phyloP scores from a whole-genome alignment of 495 filamentous ascomycete species.

The Gamarada debralockiae region DNA sequence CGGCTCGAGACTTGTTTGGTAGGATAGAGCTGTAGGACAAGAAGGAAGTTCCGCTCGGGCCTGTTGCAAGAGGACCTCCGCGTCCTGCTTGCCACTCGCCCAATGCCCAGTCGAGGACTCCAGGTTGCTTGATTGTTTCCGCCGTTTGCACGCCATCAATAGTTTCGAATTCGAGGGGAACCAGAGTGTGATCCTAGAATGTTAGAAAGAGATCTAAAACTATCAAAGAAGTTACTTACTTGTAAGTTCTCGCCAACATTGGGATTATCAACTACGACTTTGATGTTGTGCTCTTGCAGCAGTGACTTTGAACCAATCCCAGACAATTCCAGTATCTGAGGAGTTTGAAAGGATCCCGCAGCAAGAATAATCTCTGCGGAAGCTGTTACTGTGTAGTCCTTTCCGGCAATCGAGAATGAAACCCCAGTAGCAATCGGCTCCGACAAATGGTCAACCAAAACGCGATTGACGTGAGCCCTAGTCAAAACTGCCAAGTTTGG shows the following conservation, averaged over 20 bases:
- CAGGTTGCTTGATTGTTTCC: neutral
- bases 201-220: no score
- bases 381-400: neutral
- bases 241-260: slow-evolving; percentile 72
- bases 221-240: slow-evolving; percentile 7
- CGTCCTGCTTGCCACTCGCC: neutral
- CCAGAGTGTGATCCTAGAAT: neutral
- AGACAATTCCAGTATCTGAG: slow-evolving; percentile 63
- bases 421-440: slow-evolving; percentile 32
- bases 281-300: slow-evolving; percentile 59
- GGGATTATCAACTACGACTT: slow-evolving; percentile 63
- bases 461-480: slow-evolving; percentile 39
- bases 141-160: neutral
- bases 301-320: slow-evolving; percentile 65
- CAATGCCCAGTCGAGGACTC: neutral
- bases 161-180: neutral
- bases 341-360: slow-evolving; percentile 49
- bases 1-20: neutral
- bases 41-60: neutral
- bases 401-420: slow-evolving; percentile 19
- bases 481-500: slow-evolving; percentile 44
- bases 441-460: slow-evolving; percentile 33
- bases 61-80: neutral
- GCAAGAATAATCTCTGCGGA: slow-evolving; percentile 48
- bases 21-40: neutral